phyloP scores from a whole-genome alignment of 257 asterid species.

The Paulownia fortunei region DNA sequence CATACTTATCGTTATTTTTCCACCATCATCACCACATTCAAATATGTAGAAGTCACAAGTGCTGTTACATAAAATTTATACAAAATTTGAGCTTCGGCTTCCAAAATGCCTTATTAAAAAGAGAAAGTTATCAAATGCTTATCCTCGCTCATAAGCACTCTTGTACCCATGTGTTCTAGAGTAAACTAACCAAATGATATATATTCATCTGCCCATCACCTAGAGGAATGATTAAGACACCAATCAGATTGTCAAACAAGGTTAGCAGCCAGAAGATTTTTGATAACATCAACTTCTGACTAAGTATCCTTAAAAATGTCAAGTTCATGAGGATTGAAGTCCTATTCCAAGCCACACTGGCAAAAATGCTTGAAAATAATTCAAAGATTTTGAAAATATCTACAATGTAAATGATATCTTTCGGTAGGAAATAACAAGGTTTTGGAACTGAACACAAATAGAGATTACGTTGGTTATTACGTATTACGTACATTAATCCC shows the following conservation, averaged over 20 bases:
- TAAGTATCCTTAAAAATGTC: not conserved
- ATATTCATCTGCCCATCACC: constrained; percentile 8
- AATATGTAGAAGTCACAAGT: not conserved
- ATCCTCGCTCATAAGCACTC: not conserved
- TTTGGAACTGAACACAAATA: not conserved
- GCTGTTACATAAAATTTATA: not conserved
- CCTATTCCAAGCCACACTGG: not conserved
- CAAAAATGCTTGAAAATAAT: not conserved
- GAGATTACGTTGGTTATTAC: not conserved
- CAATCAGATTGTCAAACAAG: not conserved
- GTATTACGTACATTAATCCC: not conserved
- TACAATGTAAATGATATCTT: not conserved
- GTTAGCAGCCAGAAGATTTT: not conserved
- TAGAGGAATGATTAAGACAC: not conserved
- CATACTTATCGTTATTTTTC: not conserved
- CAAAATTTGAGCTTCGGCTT: not conserved
- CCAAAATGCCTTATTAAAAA: not conserved
- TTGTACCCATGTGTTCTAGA: not conserved
- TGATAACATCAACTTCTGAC: constrained; percentile 1
- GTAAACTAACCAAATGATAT: not conserved
- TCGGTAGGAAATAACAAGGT: not conserved
- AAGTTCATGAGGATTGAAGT: not conserved
- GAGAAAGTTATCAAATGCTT: not conserved
- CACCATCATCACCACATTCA: not conserved
- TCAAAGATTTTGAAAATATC: not conserved